phyloP scores from a whole-genome alignment of 192 early-diverging fungal genomes.

The Phycomyces nitens region DNA sequence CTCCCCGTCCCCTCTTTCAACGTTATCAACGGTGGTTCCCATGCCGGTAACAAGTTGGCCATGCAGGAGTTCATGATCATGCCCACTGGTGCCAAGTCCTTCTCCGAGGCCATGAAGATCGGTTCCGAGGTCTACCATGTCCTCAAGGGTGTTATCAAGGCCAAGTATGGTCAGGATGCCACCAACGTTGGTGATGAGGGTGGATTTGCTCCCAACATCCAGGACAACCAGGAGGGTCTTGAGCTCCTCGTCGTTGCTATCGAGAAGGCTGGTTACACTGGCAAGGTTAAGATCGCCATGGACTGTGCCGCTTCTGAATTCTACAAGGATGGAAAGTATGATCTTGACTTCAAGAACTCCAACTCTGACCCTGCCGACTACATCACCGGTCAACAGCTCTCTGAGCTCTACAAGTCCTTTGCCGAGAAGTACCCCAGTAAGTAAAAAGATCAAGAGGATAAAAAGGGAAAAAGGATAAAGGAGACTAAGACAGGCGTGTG shows the following conservation, averaged over 20 bases:
- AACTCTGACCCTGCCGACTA: conserved; percentile 72
- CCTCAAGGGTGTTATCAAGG: conserved; percentile 96
- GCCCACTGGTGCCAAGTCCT: conserved; percentile 89
- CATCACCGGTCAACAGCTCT: conserved; percentile 74
- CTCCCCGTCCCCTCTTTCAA: conserved; percentile 97
- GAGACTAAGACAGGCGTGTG: too few relatives aligned
- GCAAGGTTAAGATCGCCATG: conserved; percentile 96
- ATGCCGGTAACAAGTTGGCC: conserved; percentile 99
- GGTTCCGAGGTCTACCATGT: conserved; percentile 97
- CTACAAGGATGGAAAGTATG: conserved; percentile 96
- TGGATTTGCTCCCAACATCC: conserved; percentile 99
- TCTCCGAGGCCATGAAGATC: conserved; percentile 96
- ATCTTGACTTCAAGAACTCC: conserved; percentile 96
- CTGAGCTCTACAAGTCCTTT: conserved; percentile 81
- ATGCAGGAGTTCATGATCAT: conserved; percentile 99
- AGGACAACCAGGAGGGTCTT: conserved; percentile 94
- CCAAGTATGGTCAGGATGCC: conserved; percentile 98
- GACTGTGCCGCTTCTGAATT: conserved; percentile 98
- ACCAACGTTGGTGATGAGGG: conserved; percentile 99
- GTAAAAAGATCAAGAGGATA: not conserved
- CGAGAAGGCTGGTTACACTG: conserved; percentile 91
- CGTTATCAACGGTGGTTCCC: conserved; percentile 98
- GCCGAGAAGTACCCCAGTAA: conserved; percentile 75
- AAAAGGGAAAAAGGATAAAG: too few relatives aligned
- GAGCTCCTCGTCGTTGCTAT: conserved; percentile 89